Evolutionary conservation across 495 filamentous ascomycete species (phyloP), one percentile per base, ranked within the genome.

Genomic region (Penicillium manginii): DNA sequence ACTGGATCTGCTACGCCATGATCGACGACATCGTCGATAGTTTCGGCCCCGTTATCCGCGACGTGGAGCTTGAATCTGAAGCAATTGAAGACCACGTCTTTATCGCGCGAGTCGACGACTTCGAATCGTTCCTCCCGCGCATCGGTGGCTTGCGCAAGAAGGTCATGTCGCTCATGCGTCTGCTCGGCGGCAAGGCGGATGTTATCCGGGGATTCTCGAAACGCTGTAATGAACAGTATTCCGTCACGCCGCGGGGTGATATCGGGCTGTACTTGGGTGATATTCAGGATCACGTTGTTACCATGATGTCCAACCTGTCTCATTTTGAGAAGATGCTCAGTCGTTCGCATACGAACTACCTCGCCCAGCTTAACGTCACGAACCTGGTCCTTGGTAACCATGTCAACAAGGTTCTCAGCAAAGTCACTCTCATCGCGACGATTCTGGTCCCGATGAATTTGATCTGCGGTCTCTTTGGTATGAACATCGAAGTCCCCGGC

Each of bases 1-100:
- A 98, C 72, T 98, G 94, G 94, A 93, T 98, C 59, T 98, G 96
- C 76, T 98, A 98, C 67, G 94, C 94, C 32, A 85, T 98, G 76
- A 98, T 98, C 69, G 94, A 98, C 73, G 90, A 98, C 71, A 98
- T 98, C 63, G 96, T 98, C 61, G 94, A 98, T 76, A 88, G 85
- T 33, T 98, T 98, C 68, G 91, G 88, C 2, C 94, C 96, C 15
- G 86, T 91, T 9, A 96, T 98, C 52, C 85, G 85, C 54, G 85
- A 88, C 45, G 85, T 98, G 35, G 96, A 97, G 73, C 63, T 82
- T 19, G 91, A 97, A 64, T 93, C 93, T 2, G 96, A 98, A 64
- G 82, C 83, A 14, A 97, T 98, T 56, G 94, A 98, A 76, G 94
- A 98, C 62, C 85, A 91, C 54, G 91, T 98, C 35, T 96, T 97